Base-by-base conservation (phyloP, 768 basidiomycete genomes). In the Suillus subalutaceus region DNA sequence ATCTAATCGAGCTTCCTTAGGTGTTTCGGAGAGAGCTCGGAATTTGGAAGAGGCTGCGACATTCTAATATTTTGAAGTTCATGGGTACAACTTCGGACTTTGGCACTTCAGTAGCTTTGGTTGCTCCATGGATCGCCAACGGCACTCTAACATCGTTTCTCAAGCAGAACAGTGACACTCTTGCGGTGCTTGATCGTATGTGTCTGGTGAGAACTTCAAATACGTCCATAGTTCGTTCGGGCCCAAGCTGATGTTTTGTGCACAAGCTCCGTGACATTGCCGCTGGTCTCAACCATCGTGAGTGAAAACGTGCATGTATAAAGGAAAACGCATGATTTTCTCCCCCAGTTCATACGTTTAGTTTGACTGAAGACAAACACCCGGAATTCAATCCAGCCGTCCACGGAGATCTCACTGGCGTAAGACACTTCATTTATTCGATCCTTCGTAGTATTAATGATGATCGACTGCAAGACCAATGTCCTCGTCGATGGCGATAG, bases 91-190 rank as follows among this genome's bases (percentile, higher is more conserved):
- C 68, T 23, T 66, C 61, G 16, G 72, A 70, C 52, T 73, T 68
- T 63, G 72, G 73, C 20, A 69, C 68, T 7, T 71, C 65, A 38
- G 46, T 63, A n/a, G 72, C 73, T 8, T 69, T 72, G 69, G 67
- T 74, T 26, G 70, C 65, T 37, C 71, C 71, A 5, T 69, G 71
- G 69, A 57, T 66, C 35, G 60, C 66, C 16, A 61, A 71, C 32
- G 71, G 66, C 7, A 66, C 62, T 60, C 65, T 72, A 6, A 67
- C 44, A 2, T n/a, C 59, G 43, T 72, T 69, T 46, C 38, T 72
- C 46, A 50, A 15, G 9, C 23, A 53, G 15, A 40, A 38, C 23
- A 64, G 59, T 12, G 7, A 53, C 23, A 32, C 41, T 12, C 68
- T 73, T 4, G 20, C 53, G 7, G n/a, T 65, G 8, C 37, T 48